Conservation (phyloP, 2,329 filamentous ascomycete genomes). For the Aspergillus cejpii region DNA sequence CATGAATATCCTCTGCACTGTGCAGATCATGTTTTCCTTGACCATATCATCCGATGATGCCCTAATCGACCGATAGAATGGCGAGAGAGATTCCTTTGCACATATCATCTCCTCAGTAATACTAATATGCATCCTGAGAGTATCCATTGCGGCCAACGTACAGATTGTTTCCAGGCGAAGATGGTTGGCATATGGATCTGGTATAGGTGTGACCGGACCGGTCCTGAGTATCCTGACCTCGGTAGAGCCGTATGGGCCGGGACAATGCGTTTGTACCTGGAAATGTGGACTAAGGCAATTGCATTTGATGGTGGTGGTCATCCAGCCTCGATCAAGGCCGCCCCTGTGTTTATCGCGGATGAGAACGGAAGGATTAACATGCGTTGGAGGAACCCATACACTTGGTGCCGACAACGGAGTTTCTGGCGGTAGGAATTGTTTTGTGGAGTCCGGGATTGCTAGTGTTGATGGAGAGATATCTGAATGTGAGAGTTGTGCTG, state of each 20-base stretch:
- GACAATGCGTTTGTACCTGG: conserved; percentile 7
- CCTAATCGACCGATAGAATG: conserved; percentile 19
- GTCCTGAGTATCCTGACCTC: conserved; percentile 13
- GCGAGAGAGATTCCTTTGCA: conserved; percentile 19
- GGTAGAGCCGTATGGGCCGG: background rate
- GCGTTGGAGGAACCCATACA: background rate
- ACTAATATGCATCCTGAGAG: conserved; percentile 19
- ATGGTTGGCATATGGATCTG: conserved; percentile 23
- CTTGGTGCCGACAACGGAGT: background rate
- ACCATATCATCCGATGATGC: background rate
- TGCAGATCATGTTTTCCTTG: conserved; percentile 8
- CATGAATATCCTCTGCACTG: conserved; percentile 12
- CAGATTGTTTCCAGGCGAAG: conserved; percentile 25
- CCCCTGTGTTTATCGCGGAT: conserved; percentile 3
- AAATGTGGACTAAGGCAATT: conserved; percentile 13
- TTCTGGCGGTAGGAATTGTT: background rate
- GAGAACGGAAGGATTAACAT: conserved; percentile 6
- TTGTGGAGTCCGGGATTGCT: background rate
- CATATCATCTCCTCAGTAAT: conserved; percentile 22
- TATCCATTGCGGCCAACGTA: conserved; percentile 17
- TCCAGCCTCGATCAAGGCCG: conserved; percentile 5
- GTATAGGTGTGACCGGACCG: conserved; percentile 4
- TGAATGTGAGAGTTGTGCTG: conserved; percentile 1
- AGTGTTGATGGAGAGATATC: background rate
- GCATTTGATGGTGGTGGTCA: conserved; percentile 10